Evolutionary conservation across 75 land plant species (phyloP), one percentile per base, ranked within the genome.

Genomic region (Chamaecyparis obtusa): DNA sequence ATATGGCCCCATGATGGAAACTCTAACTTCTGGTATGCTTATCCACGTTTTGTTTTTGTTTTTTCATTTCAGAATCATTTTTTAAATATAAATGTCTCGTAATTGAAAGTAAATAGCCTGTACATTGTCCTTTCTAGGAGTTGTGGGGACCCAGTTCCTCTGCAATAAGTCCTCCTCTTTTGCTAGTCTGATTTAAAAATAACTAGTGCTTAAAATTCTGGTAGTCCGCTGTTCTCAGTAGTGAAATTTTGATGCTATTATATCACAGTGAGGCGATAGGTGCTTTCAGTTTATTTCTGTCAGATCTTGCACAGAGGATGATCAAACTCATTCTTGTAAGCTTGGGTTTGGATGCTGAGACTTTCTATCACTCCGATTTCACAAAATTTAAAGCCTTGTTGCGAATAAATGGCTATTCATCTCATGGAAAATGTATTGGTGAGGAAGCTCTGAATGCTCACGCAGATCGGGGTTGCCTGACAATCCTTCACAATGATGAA

Each of bases 401-500:
- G 33, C 74, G 33, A 5, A 27, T 71, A 69, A 69, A 69, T 30
- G 9, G 9, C n/a, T 69, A 3, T 8, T 24, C 72, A 69, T 69
- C 72, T 69, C 9, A 27, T 71, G 74, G 10, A 71, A 71, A 71
- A 71, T 27, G 33, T 71, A 8, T n/a, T 9, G 74, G 74, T 6
- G 74, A 30, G 33, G 74, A 71, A 9, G 27, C 7, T 19, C 44
- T 37, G 27, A 0, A 0, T 41, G 16, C 87, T 90, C 94, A 94
- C 54, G 90, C 93, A 11, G 96, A 94, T 69, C 92, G 89, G 89
- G 89, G 92, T 41, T 90, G 92, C 87, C 79, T 95, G 15, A 92
- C 95, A 17, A 90, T 95, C 13, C 14, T 11, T 13, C 54, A 51
- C 15, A 51, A 9, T 11, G 54, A 51, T 51, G 54, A 13, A 1